These are phyloP conservation scores for Chrysophaeum taylorii DNA, from an alignment of 352 stramenopile species.

Conservation along the genomic window DNA sequence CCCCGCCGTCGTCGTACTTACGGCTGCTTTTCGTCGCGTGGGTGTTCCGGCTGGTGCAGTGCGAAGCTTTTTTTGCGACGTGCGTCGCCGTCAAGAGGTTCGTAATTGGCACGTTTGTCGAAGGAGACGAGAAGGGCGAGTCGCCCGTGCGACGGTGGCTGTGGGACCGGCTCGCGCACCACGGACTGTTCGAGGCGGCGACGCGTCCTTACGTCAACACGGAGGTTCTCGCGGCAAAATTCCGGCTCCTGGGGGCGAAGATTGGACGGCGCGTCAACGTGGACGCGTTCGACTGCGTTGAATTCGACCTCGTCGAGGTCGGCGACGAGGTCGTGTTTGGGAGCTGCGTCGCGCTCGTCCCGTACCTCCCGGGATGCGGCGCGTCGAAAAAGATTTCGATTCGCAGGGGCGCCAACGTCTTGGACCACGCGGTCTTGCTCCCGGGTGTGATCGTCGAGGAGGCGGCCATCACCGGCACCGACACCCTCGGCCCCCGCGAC, in stretches of 20 bases:
- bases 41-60: background rate
- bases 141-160: background rate
- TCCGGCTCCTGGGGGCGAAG: constrained; percentile 38
- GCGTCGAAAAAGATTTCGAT: background rate
- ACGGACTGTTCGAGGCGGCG: background rate
- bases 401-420: background rate
- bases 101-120: background rate
- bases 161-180: background rate
- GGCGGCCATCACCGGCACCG: background rate
- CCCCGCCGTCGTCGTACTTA: too few species aligned
- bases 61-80: background rate
- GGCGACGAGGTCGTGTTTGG: constrained; percentile 48
- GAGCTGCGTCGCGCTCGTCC: background rate
- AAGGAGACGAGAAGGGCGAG: background rate
- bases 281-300: constrained; percentile 28
- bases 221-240: constrained; percentile 32
- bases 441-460: background rate
- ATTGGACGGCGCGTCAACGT: constrained; percentile 37
- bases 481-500: background rate
- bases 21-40: too few species aligned
- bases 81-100: background rate
- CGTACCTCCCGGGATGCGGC: background rate
- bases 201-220: constrained; percentile 21
- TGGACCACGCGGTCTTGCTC: constrained; percentile 2
- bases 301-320: constrained; percentile 44